These are phyloP conservation scores for Saccharomyces mikatae DNA, from an alignment of 805 yeast genomes.

Conservation along the genomic window DNA sequence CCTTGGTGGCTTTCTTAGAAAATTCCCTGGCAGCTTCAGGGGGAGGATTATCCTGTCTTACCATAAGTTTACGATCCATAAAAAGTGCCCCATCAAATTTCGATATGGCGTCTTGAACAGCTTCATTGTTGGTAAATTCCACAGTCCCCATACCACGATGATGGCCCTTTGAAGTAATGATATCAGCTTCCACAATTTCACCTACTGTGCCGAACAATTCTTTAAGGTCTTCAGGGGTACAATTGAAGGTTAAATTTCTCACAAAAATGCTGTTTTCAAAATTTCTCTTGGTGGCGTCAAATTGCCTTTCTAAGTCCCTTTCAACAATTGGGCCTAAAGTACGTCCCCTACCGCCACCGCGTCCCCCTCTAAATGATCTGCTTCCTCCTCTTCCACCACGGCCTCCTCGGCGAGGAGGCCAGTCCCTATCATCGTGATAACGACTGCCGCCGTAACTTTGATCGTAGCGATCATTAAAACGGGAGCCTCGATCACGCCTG, in stretches of 20 bases:
- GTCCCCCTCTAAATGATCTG: constrained; percentile 11
- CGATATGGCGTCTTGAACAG: constrained; percentile 62
- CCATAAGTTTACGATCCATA: constrained; percentile 71
- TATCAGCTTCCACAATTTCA: constrained; percentile 67
- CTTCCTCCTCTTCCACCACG: constrained; percentile 4
- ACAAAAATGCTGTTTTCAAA: constrained; percentile 60
- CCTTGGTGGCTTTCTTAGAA: constrained; percentile 9
- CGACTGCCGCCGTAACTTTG: constrained; percentile 31
- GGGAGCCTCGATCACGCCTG: constrained; percentile 37
- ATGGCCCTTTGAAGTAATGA: constrained; percentile 66
- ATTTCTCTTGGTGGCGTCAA: constrained; percentile 42
- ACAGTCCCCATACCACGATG: constrained; percentile 88
- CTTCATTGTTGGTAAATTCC: constrained; percentile 59
- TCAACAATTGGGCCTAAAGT: constrained; percentile 13
- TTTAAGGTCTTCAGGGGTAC: constrained; percentile 50
- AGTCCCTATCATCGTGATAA: constrained; percentile 28
- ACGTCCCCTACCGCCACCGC: constrained; percentile 18
- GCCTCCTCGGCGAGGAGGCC: constrained; percentile 14
- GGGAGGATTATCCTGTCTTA: constrained; percentile 83
- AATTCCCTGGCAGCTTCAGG: constrained; percentile 33
- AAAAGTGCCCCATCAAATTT: constrained; percentile 56
- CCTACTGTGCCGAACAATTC: constrained; percentile 52
- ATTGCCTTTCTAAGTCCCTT: constrained; percentile 17
- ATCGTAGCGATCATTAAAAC: constrained; percentile 13
- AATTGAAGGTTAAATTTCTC: constrained; percentile 62